Evolutionary conservation across 495 filamentous ascomycete species (phyloP), one percentile per base, ranked within the genome.

Genomic region (Rostrohypoxylon terebratum): DNA sequence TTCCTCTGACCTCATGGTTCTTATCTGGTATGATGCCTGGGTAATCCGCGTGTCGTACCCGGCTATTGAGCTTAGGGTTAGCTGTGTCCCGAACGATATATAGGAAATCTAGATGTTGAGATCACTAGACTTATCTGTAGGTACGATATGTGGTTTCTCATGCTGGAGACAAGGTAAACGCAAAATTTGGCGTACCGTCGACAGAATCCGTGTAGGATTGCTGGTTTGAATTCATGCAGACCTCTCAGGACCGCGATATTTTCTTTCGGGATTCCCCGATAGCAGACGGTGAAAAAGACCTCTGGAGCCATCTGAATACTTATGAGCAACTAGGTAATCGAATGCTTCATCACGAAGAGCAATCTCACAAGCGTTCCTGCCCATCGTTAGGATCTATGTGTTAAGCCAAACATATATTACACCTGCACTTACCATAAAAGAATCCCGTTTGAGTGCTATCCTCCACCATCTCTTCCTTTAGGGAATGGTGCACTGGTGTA

Each of bases 201-300:
- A 58, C 85, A 86, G 80, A 89, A 91, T 8, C 87, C 84, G 68
- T 88, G 89, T 8, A 99, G 86, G 42, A 97, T 80, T 16, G 96
- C 95, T 0, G 93, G 93, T 3, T 85, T 82, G 80, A 93, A 89
- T 3, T 75, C 84, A 64, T 96, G 84, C 14, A 87, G 82, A 21
- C 83, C 78, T 45, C 82, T 86, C 13, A 75, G 76, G 82, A 83
- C 16, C 81, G 89, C 31, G 68, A 79, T 53, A 78, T 75, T 45
- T 70, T 83, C 59, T 7, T 69, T 70, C n/a, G 75, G 60, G 33
- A 23, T 31, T 8, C 11, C 45, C 79, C 91, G 87, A 82, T 94
- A 92, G 81, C 92, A 90, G 31, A 97, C 94, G 16, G 91, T 90
- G 81, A 91, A 89, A 68, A 97, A 92, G 53, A 97, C 89, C 73